Evolutionary conservation across 2,329 filamentous ascomycete species (phyloP).

Genomic region (Beauveria bassiana): DNA sequence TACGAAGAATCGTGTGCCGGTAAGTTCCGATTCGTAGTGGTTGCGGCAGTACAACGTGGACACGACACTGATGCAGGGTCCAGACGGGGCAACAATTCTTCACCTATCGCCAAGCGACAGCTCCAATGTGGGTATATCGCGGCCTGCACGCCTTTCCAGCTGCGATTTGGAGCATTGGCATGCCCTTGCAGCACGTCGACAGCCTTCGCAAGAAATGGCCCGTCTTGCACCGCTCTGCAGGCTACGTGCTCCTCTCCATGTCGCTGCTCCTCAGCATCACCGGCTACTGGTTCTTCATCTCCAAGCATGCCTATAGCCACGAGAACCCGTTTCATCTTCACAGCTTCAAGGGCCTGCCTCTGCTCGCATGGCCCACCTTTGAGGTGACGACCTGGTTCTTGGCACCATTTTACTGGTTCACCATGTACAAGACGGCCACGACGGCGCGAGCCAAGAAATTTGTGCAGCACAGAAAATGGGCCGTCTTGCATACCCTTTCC

Average conservation of each 20-base stretch:
- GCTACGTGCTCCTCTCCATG: neutral
- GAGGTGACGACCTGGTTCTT: neutral
- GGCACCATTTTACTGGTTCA: neutral
- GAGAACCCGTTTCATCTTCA: neutral
- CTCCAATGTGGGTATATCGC: neutral
- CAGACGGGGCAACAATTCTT: neutral
- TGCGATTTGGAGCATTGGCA: slow-evolving; percentile 5
- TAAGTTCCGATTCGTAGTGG: neutral
- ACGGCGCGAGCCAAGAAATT: no score
- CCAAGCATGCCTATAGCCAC: neutral
- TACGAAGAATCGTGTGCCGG: neutral
- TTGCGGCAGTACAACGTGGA: neutral
- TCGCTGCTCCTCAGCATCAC: slow-evolving; percentile 8
- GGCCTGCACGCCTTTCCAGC: neutral
- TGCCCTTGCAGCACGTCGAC: slow-evolving; percentile 9
- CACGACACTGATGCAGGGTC: neutral
- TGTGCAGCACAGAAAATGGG: neutral
- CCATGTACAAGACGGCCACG: neutral
- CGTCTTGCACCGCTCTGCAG: neutral
- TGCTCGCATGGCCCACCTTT: slow-evolving; percentile 3
- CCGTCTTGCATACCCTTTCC: slow-evolving; percentile 1
- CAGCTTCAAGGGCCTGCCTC: neutral
- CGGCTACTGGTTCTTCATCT: neutral
- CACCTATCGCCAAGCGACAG: neutral
- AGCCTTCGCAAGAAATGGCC: slow-evolving; percentile 3